phyloP scores from a whole-genome alignment of 1,284 basidiomycete genomes.

The Entoloma clypeatum region DNA sequence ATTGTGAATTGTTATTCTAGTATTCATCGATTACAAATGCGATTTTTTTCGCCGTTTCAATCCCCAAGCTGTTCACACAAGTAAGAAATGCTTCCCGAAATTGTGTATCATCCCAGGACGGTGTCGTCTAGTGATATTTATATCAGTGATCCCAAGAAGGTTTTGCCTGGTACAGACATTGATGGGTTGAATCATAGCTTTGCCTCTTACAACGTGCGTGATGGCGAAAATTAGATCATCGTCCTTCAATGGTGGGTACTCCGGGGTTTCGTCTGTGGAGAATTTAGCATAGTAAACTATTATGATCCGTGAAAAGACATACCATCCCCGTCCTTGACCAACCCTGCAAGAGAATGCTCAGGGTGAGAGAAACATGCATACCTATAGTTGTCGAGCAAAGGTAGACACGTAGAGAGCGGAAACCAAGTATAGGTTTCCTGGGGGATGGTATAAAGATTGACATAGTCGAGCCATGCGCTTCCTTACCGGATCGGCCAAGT shows the following conservation, averaged over 20 bases:
- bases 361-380: slow-evolving; percentile 69
- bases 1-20: too few species aligned
- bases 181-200: slow-evolving; percentile 11
- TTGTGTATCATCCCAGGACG: slow-evolving; percentile 20
- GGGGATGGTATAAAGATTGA: slow-evolving; percentile 2
- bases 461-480: slow-evolving; percentile 3
- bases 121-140: slow-evolving; percentile 17
- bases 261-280: not conserved
- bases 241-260: slow-evolving; percentile 5
- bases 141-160: not conserved
- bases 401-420: slow-evolving; percentile 58
- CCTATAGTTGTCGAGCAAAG: slow-evolving; percentile 58
- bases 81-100: slow-evolving; percentile 20
- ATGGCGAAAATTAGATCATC: slow-evolving; percentile 19
- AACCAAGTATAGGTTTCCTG: slow-evolving; percentile 79
- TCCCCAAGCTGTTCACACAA: slow-evolving; percentile 29
- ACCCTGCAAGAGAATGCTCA: slow-evolving; percentile 44
- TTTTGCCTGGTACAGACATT: slow-evolving; percentile 11
- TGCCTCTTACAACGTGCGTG: slow-evolving; percentile 12
- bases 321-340: slow-evolving; percentile 18
- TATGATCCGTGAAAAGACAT: not conserved
- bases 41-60: slow-evolving; percentile 26
- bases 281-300: not conserved
- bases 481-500: slow-evolving; percentile 81
- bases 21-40: too few species aligned